A percentile compares a stretch with the other conserved stretches of the same genome.
These are phyloP conservation scores for Epichloe typhina DNA, from an alignment of 2,329 filamentous ascomycete genomes.

Conservation along the genomic window DNA sequence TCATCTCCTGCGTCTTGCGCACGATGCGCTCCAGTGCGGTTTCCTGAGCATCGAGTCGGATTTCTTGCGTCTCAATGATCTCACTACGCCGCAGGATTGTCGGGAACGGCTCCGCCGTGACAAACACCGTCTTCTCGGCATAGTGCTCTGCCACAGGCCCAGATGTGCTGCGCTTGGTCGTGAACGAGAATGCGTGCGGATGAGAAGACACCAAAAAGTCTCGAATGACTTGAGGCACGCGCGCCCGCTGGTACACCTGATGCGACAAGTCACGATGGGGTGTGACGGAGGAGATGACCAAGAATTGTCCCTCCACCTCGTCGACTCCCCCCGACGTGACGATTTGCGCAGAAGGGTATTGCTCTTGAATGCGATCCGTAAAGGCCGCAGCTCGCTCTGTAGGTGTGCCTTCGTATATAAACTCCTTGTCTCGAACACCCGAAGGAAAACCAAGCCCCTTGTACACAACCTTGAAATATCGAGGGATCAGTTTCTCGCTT, in stretches of 20 bases:
- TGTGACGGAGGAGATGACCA: constrained; percentile 69
- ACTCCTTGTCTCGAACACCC: constrained; percentile 76
- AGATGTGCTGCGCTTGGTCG: constrained; percentile 54
- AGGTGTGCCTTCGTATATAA: constrained; percentile 73
- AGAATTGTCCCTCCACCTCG: constrained; percentile 80
- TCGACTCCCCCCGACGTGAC: constrained; percentile 56
- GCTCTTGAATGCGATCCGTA: constrained; percentile 81
- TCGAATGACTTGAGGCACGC: constrained; percentile 69
- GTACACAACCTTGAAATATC: constrained; percentile 87
- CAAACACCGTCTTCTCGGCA: constrained; percentile 75
- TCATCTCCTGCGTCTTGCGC: constrained; percentile 80
- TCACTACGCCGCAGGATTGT: constrained; percentile 84
- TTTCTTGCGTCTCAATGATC: constrained; percentile 54
- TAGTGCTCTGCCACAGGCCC: constrained; percentile 60
- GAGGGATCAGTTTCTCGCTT: constrained; percentile 62
- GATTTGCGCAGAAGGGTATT: constrained; percentile 77
- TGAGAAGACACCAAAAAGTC: constrained; percentile 73
- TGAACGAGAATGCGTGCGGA: constrained; percentile 67
- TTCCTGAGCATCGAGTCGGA: constrained; percentile 61
- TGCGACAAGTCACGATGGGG: constrained; percentile 72
- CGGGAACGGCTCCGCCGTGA: constrained; percentile 74
- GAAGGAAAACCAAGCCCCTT: constrained; percentile 78
- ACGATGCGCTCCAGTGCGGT: constrained; percentile 85
- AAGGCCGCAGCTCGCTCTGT: constrained; percentile 70
- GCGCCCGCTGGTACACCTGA: constrained; percentile 76